Evolutionary conservation across 164 flowering plant genomes (phyloP).

Genomic region (Paratinospora sagittata): DNA sequence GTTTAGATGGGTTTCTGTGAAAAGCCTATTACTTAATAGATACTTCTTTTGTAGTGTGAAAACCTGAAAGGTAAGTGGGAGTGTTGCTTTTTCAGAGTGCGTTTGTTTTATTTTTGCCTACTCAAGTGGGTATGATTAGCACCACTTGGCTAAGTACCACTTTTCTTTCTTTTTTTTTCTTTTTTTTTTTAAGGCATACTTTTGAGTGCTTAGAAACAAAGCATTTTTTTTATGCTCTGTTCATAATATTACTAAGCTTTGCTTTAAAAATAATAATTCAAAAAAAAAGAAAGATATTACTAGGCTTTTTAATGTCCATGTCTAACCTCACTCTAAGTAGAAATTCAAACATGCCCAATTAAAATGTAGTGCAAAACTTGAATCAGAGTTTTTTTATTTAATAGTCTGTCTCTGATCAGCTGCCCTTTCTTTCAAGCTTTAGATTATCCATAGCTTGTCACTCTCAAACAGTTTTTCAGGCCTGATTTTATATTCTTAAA

Average conservation of each 20-base stretch:
- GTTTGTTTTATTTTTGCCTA: no score
- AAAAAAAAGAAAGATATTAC: no score
- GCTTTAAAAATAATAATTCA: no score
- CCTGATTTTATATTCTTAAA: no score
- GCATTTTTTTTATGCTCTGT: neutral
- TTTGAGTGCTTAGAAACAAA: neutral
- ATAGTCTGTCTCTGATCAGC: no score
- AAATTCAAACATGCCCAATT: no score
- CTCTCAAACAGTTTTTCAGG: no score
- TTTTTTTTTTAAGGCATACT: neutral
- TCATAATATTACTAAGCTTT: no score
- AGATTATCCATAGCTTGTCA: neutral
- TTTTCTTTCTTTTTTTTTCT: neutral
- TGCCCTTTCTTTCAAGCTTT: neutral
- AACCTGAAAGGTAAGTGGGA: slow-evolving; percentile 20
- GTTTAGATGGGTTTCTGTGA: slow-evolving; percentile 1
- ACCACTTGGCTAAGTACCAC: neutral
- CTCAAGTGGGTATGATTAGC: slow-evolving; percentile 17
- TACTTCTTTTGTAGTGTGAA: slow-evolving; percentile 10
- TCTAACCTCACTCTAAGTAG: no score
- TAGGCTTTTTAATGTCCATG: no score
- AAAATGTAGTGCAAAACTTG: no score
- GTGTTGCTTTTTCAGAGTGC: slow-evolving; percentile 17
- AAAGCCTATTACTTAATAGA: neutral
- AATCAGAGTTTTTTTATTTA: no score